A percentile compares a stretch with the other conserved stretches of the same genome.
Conservation (phyloP, 768 basidiomycete genomes). For the Lentinula boryana region DNA sequence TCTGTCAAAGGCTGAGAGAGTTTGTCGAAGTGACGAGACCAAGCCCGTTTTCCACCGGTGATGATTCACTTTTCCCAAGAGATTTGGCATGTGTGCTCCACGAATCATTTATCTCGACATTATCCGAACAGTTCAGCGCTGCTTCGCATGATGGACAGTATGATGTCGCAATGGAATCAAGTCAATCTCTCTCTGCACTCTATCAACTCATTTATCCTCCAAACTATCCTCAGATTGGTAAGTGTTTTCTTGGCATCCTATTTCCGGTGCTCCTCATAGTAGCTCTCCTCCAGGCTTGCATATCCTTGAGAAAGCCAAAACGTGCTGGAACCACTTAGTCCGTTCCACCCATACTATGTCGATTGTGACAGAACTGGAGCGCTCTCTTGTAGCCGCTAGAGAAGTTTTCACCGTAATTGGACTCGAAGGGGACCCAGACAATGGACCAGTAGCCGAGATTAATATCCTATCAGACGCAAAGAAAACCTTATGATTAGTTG, state of each 20-base stretch:
- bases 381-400: slow-evolving; percentile 34
- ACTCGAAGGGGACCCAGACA: slow-evolving; percentile 50
- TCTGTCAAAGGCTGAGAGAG: slow-evolving; percentile 7
- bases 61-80: slow-evolving; percentile 27
- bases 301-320: slow-evolving; percentile 69
- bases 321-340: slow-evolving; percentile 62
- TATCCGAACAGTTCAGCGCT: slow-evolving; percentile 62
- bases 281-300: slow-evolving; percentile 52
- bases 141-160: slow-evolving; percentile 65
- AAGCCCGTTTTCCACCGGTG: slow-evolving; percentile 4
- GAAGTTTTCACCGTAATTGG: slow-evolving; percentile 44
- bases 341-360: slow-evolving; percentile 17
- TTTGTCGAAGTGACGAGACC: slow-evolving; percentile 3
- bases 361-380: slow-evolving; percentile 17
- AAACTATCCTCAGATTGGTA: slow-evolving; percentile 82
- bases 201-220: slow-evolving; percentile 68
- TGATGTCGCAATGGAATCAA: slow-evolving; percentile 43
- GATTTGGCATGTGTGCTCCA: slow-evolving; percentile 39
- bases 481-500: background rate
- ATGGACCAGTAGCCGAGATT: slow-evolving; percentile 54
- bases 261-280: background rate
- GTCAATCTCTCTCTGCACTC: slow-evolving; percentile 54
- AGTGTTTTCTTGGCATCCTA: slow-evolving; percentile 12
- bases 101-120: slow-evolving; percentile 48
- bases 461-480: slow-evolving; percentile 24